Conservation (phyloP, 2,329 filamentous ascomycete genomes). For the Botryotinia calthae region DNA sequence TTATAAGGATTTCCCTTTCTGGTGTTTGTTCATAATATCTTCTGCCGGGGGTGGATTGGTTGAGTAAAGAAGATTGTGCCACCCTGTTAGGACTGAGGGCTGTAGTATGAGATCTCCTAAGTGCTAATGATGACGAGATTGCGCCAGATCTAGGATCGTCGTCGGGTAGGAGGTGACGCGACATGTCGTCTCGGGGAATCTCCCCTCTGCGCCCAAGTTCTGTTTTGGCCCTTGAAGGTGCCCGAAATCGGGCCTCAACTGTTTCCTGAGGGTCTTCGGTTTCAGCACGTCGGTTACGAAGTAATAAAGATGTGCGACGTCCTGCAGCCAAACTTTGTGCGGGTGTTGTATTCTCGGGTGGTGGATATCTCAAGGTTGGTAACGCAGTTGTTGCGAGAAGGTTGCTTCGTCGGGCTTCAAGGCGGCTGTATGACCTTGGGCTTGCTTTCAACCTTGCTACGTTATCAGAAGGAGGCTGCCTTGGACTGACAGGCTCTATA, state of each 20-base stretch:
- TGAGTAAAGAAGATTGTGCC: conserved; percentile 50
- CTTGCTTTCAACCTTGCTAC: conserved; percentile 33
- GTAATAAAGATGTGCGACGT: conserved; percentile 55
- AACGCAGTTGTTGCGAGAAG: conserved; percentile 36
- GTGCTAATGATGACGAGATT: conserved; percentile 5
- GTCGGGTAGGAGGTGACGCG: conserved; percentile 42
- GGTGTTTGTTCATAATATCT: conserved; percentile 20
- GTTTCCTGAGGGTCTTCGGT: conserved; percentile 38
- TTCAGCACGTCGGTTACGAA: conserved; percentile 37
- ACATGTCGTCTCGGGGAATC: conserved; percentile 43
- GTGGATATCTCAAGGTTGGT: conserved; percentile 35
- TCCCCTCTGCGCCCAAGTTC: conserved; percentile 47
- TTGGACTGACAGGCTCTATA: conserved; percentile 28
- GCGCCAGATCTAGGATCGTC: background rate
- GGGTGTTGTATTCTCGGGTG: conserved; percentile 38
- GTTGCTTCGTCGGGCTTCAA: conserved; percentile 39
- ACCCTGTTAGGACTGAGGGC: conserved; percentile 53
- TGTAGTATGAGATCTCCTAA: conserved; percentile 39
- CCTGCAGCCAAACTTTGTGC: conserved; percentile 51
- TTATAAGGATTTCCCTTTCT: conserved; percentile 21
- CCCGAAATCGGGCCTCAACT: conserved; percentile 51
- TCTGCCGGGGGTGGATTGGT: conserved; percentile 27
- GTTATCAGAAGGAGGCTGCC: conserved; percentile 28
- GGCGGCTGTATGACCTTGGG: conserved; percentile 37
- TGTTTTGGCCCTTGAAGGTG: conserved; percentile 57